These are phyloP conservation scores for Lablab purpureus DNA, from an alignment of 306 rosid genomes.

Conservation along the genomic window DNA sequence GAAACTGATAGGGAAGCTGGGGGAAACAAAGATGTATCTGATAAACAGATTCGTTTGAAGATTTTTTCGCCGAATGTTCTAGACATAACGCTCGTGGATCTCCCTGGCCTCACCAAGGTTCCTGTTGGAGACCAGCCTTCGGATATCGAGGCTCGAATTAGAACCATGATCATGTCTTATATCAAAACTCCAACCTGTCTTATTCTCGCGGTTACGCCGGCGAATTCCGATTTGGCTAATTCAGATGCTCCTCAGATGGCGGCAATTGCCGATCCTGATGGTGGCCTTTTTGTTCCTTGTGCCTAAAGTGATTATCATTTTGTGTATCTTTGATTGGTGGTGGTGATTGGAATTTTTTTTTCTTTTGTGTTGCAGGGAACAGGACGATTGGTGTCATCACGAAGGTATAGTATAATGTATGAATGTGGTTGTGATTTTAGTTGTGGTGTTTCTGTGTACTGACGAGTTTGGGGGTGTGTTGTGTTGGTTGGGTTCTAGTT, in stretches of 20 bases:
- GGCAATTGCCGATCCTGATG: constrained; percentile 98
- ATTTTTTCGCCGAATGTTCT: constrained; percentile 95
- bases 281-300: constrained; percentile 50
- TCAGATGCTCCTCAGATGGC: constrained; percentile 99
- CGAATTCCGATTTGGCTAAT: constrained; percentile 96
- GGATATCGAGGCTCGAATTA: constrained; percentile 87
- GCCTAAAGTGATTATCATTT: constrained; percentile 28
- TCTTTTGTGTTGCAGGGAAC: constrained; percentile 65
- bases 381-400: constrained; percentile 97
- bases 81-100: constrained; percentile 96
- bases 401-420: constrained; percentile 60
- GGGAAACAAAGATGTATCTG: constrained; percentile 91
- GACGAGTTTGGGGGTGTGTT: constrained; percentile 34
- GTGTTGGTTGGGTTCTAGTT: constrained; percentile 55
- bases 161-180: constrained; percentile 97
- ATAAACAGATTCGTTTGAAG: constrained; percentile 91
- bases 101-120: constrained; percentile 97
- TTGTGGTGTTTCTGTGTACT: constrained; percentile 39
- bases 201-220: constrained; percentile 95
- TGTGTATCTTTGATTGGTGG: constrained; percentile 10
- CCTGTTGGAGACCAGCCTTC: constrained; percentile 99
- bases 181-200: constrained; percentile 81
- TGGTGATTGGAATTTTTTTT: neutral
- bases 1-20: constrained; percentile 97
- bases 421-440: constrained; percentile 13